phyloP scores from a whole-genome alignment of 2,329 filamentous ascomycete genomes.

The Beauveria asiatica region DNA sequence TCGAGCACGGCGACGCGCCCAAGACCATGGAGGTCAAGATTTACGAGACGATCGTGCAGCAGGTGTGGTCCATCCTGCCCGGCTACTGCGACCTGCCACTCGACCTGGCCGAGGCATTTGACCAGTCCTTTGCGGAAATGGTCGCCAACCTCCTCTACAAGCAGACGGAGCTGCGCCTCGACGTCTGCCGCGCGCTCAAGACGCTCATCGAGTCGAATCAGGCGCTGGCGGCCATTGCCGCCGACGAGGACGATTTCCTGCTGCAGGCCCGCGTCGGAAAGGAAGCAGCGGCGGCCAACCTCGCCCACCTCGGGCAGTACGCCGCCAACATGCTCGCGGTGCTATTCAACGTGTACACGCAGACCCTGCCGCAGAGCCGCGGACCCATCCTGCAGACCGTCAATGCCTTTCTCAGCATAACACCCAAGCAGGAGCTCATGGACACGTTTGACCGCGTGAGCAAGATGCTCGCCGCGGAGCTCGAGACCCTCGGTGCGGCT shows the following conservation, averaged over 20 bases:
- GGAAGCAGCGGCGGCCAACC: constrained; percentile 65
- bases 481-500: constrained; percentile 43
- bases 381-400: constrained; percentile 89
- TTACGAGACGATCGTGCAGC: constrained; percentile 90
- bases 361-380: constrained; percentile 86
- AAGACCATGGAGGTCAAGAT: constrained; percentile 98
- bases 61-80: constrained; percentile 88
- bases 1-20: constrained; percentile 71
- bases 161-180: constrained; percentile 76
- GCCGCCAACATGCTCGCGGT: constrained; percentile 87
- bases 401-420: constrained; percentile 88
- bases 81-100: constrained; percentile 91
- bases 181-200: constrained; percentile 80
- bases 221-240: constrained; percentile 62
- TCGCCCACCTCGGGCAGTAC: constrained; percentile 71
- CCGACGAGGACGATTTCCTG: constrained; percentile 61
- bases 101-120: constrained; percentile 68
- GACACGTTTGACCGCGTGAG: constrained; percentile 85
- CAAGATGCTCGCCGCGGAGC: constrained; percentile 67
- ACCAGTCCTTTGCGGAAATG: constrained; percentile 82
- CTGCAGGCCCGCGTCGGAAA: constrained; percentile 73
- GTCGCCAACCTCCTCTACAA: constrained; percentile 87
- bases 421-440: constrained; percentile 66
- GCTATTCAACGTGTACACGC: constrained; percentile 97
- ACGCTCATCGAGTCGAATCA: constrained; percentile 88